phyloP scores from a whole-genome alignment of 352 stramenopile genomes.

The Globisporangium polare region DNA sequence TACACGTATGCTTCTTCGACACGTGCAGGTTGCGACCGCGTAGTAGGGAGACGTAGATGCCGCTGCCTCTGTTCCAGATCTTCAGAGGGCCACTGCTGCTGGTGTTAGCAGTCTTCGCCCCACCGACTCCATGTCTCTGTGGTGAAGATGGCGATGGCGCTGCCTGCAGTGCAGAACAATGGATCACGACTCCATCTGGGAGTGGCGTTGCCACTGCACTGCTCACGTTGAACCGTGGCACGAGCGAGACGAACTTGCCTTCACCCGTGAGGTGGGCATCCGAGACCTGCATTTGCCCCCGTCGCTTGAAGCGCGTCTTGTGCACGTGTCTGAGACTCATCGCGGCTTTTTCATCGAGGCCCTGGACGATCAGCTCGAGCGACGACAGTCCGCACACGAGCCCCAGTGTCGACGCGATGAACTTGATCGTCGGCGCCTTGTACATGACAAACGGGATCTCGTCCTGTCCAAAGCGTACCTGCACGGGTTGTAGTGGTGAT shows the following conservation, averaged over 20 bases:
- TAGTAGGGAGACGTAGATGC: slow-evolving; percentile 46
- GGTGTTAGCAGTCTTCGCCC: not conserved
- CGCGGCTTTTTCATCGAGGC: slow-evolving; percentile 52
- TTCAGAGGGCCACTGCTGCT: slow-evolving; percentile 18
- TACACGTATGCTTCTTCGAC: slow-evolving; percentile 68
- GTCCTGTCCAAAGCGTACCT: slow-evolving; percentile 45
- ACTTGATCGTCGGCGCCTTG: slow-evolving; percentile 53
- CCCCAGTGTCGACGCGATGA: slow-evolving; percentile 30
- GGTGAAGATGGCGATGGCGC: slow-evolving; percentile 5
- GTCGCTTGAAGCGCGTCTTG: slow-evolving; percentile 58
- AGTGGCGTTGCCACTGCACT: slow-evolving; percentile 40
- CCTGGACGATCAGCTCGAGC: slow-evolving; percentile 55
- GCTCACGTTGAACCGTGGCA: slow-evolving; percentile 64
- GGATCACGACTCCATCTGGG: slow-evolving; percentile 7
- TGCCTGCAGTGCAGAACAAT: not conserved
- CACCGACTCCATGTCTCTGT: slow-evolving; percentile 10
- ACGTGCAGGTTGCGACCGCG: slow-evolving; percentile 44
- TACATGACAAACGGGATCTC: slow-evolving; percentile 74
- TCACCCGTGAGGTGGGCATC: slow-evolving; percentile 41
- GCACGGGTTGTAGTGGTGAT: not conserved
- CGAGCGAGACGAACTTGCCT: slow-evolving; percentile 39
- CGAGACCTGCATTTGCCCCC: slow-evolving; percentile 72
- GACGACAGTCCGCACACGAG: slow-evolving; percentile 46
- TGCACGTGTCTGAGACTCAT: slow-evolving; percentile 32
- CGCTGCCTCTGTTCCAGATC: slow-evolving; percentile 50